phyloP scores from a whole-genome alignment of 768 basidiomycete species.

The Strobilomyces confusus region DNA sequence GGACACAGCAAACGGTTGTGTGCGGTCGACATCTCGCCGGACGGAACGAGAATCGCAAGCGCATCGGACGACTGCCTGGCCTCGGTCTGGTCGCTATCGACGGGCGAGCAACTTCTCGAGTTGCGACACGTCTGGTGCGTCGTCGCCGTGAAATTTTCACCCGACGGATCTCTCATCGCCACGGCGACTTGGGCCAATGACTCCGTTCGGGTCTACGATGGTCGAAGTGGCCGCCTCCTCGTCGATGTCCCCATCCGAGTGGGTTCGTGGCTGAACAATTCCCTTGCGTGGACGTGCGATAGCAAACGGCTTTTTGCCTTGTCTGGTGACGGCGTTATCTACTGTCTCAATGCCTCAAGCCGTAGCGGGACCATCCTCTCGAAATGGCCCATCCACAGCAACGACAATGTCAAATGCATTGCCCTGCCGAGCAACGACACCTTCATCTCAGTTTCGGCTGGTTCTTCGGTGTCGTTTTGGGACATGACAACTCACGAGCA shows the following conservation, averaged over 20 bases:
- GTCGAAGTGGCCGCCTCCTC: not conserved
- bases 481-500: not conserved
- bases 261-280: not conserved
- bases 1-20: not conserved
- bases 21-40: not conserved
- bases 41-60: not conserved
- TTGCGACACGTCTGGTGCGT: not conserved
- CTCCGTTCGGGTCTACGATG: not conserved
- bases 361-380: not conserved
- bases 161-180: not conserved
- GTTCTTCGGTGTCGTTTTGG: not conserved
- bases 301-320: not conserved
- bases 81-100: not conserved
- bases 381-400: not conserved
- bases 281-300: not conserved
- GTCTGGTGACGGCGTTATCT: not conserved
- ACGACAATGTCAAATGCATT: not conserved
- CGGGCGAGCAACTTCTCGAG: not conserved
- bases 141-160: not conserved
- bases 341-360: not conserved
- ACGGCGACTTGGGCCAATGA: not conserved
- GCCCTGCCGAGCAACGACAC: not conserved
- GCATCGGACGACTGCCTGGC: not conserved
- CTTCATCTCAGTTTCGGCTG: not conserved
- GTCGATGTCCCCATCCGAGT: not conserved